Base-by-base conservation (phyloP, 75 land plant species). In the Selaginella tamariscina region DNA sequence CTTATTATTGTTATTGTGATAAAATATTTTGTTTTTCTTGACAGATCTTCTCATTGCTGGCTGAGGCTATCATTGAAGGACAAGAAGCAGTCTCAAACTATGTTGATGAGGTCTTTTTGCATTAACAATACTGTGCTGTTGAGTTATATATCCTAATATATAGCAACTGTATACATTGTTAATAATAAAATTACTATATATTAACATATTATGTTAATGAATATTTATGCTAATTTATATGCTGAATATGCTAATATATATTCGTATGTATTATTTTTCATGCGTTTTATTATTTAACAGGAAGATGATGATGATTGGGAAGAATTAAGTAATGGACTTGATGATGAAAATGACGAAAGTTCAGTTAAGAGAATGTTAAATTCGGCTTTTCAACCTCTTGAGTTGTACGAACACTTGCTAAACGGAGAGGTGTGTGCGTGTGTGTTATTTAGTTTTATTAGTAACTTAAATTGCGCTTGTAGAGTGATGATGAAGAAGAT, bases 271-370 rank as follows among this genome's bases (percentile, higher is more conserved):
- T 27, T 23, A 29, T 27, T 8, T 74, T 55, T 29, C 64, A 0
- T 54, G 21, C 44, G 29, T 56, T 70, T 27, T 63, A 70, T n/a
- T 30, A n/a, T n/a, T n/a, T n/a, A n/a, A n/a, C n/a, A n/a, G n/a
- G n/a, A n/a, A n/a, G n/a, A 93, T 93, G 89, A 93, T 75, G 82
- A 85, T 68, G 98, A 94, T 32, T 89, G 79, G 74, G 74, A 72
- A 55, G 79, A 77, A 65, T 28, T 68, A 39, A 70, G 62, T 26
- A 70, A 74, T 29, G 70, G 77, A 75, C 30, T 66, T 85, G 81
- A 92, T 33, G 91, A 85, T 56, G 70, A 74, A 68, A 55, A 81
- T 2, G 71, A 68, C 5, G 68, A 15, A 2, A 11, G 0, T 26
- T 24, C 31, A 32, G 69, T 29, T 5, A 65, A 64, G 55, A 31